Evolutionary conservation across 2,329 filamentous ascomycete species (phyloP).

Genomic region (Fusarium sp.): DNA sequence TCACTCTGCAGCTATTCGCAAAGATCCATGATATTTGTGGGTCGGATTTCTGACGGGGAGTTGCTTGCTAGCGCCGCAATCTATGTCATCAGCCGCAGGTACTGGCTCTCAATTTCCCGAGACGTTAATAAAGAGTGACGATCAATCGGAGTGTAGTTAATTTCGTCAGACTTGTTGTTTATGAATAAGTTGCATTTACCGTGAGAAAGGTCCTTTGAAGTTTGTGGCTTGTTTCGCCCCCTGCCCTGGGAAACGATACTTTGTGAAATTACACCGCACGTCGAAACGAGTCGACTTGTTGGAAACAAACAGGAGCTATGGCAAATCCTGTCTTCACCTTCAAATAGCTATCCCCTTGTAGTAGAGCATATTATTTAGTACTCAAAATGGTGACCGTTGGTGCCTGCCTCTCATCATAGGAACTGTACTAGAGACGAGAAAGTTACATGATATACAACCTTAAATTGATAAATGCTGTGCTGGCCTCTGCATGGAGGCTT

Average conservation of each 20-base stretch:
- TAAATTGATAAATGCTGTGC: neutral
- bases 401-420: no score
- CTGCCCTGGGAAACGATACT: neutral
- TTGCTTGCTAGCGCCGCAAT: constrained; percentile 39
- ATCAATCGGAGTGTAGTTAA: constrained; percentile 1
- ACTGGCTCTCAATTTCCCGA: constrained; percentile 16
- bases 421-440: no score
- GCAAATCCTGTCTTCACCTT: neutral
- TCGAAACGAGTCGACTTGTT: neutral
- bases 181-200: neutral
- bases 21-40: constrained; percentile 27
- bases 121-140: constrained; percentile 6
- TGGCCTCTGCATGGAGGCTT: neutral
- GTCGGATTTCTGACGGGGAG: constrained; percentile 28
- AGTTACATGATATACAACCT: no score
- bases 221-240: neutral
- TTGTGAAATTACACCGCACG: neutral
- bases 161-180: neutral
- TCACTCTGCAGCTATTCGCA: constrained; percentile 30
- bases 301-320: neutral
- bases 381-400: no score
- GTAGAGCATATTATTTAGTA: no score
- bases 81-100: constrained; percentile 28
- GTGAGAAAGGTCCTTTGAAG: neutral
- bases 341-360: no score